These are phyloP conservation scores for Hypomontagnella submonticulosa DNA, from an alignment of 495 filamentous ascomycete genomes.

Conservation along the genomic window DNA sequence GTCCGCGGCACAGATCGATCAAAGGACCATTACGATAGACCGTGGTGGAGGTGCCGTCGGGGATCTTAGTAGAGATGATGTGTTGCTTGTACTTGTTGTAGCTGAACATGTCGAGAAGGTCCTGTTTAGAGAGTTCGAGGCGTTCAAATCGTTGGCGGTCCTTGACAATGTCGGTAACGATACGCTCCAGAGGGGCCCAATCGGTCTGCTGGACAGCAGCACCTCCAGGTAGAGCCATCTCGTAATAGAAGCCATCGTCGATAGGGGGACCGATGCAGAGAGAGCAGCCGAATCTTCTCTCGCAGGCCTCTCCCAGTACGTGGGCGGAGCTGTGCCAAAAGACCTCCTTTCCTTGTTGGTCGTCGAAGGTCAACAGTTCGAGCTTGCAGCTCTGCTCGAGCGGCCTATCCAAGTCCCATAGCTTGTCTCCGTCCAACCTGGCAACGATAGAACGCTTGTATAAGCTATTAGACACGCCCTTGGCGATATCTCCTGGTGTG, in stretches of 20 bases:
- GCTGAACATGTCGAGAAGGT: conserved; percentile 93
- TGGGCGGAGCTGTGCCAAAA: conserved; percentile 97
- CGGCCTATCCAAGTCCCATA: conserved; percentile 94
- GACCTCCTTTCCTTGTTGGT: conserved; percentile 83
- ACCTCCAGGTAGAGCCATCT: conserved; percentile 86
- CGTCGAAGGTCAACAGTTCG: conserved; percentile 82
- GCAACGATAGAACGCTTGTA: conserved; percentile 83
- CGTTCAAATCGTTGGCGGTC: conserved; percentile 97
- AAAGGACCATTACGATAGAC: conserved; percentile 80
- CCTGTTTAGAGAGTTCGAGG: conserved; percentile 85
- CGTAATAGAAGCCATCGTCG: conserved; percentile 96
- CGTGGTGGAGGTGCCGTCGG: conserved; percentile 87
- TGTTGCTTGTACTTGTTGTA: conserved; percentile 97
- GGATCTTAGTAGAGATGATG: conserved; percentile 92
- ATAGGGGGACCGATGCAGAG: conserved; percentile 93
- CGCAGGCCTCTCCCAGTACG: conserved; percentile 90
- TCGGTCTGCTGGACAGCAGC: conserved; percentile 78
- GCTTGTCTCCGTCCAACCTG: conserved; percentile 75
- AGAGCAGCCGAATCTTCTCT: conserved; percentile 87
- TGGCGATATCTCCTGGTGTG: conserved; percentile 72
- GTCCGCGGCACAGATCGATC: conserved; percentile 66
- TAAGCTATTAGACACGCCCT: conserved; percentile 73
- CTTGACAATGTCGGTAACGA: conserved; percentile 83
- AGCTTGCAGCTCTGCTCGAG: conserved; percentile 83
- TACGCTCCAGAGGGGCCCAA: conserved; percentile 81